A percentile compares a stretch with the other conserved stretches of the same genome.
Evolutionary conservation across 768 basidiomycete species (phyloP).

Genomic region (Pisolithus sp.): DNA sequence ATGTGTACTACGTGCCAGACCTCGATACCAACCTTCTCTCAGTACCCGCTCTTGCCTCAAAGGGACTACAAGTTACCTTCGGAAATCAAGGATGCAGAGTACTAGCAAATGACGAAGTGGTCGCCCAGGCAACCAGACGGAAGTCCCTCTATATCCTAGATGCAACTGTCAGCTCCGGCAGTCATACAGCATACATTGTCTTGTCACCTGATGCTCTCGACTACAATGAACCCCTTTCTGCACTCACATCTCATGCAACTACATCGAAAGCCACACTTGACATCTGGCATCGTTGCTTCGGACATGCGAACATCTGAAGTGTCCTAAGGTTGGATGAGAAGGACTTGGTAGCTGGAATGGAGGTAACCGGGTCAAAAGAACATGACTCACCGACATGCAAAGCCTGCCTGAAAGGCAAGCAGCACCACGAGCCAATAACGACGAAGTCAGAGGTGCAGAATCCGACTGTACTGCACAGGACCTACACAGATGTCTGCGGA

Average conservation of each 20-base stretch:
- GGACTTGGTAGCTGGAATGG: too few relatives aligned
- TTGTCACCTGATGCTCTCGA: background rate
- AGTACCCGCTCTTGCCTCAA: slow-evolving; percentile 3
- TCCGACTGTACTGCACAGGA: background rate
- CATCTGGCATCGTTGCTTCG: too few relatives aligned
- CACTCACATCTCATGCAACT: background rate
- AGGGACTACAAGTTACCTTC: background rate
- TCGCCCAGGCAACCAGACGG: background rate
- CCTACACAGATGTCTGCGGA: slow-evolving; percentile 18
- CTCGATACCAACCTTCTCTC: slow-evolving; percentile 16
- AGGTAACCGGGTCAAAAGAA: too few relatives aligned
- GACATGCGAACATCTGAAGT: background rate
- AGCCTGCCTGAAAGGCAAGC: too few relatives aligned
- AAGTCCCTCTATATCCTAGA: slow-evolving; percentile 3
- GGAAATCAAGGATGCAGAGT: background rate
- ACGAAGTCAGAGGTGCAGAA: slow-evolving; percentile 2
- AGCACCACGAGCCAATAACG: slow-evolving; percentile 4
- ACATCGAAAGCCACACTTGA: slow-evolving; percentile 1
- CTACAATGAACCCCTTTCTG: background rate
- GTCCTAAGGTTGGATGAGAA: background rate
- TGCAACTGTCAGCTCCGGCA: background rate
- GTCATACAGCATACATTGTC: background rate
- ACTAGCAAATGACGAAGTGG: background rate
- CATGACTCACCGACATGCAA: too few relatives aligned
- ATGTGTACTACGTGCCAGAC: slow-evolving; percentile 13